phyloP scores from a whole-genome alignment of 257 asterid species.

The Cruciata laevipes region DNA sequence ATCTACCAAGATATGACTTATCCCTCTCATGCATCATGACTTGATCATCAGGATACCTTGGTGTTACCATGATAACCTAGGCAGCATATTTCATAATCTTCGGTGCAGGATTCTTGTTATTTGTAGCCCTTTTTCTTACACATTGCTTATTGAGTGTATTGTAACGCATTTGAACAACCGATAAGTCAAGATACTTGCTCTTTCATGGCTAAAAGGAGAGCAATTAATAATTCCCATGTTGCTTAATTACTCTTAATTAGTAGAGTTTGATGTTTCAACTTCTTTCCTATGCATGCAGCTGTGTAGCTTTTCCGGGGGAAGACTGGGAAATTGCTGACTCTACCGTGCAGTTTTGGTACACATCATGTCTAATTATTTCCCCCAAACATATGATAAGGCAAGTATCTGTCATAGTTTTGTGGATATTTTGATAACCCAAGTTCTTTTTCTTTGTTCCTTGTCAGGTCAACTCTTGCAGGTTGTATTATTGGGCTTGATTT shows the following conservation, averaged over 20 bases:
- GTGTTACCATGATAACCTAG: too few species aligned
- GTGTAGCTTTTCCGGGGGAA: slow-evolving; percentile 69
- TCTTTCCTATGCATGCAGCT: slow-evolving; percentile 39
- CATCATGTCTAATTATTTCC: slow-evolving; percentile 9
- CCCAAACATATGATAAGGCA: neutral
- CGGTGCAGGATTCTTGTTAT: too few species aligned
- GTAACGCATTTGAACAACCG: too few species aligned
- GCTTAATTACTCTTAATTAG: neutral
- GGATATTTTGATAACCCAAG: slow-evolving; percentile 3
- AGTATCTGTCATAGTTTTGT: neutral
- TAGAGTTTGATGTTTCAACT: neutral
- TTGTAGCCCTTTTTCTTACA: too few species aligned
- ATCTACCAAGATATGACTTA: too few species aligned
- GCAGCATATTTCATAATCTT: too few species aligned
- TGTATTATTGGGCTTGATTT: slow-evolving; percentile 55
- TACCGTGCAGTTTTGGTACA: slow-evolving; percentile 83
- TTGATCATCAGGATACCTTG: too few species aligned
- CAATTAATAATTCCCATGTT: neutral
- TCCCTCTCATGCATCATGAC: too few species aligned
- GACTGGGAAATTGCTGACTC: slow-evolving; percentile 91
- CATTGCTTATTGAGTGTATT: too few species aligned
- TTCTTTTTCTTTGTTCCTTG: slow-evolving; percentile 15
- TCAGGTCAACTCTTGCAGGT: slow-evolving; percentile 78
- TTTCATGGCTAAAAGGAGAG: too few species aligned
- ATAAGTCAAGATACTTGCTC: too few species aligned